phyloP scores from a whole-genome alignment of 192 early-diverging fungal genomes.

The Gryganskiella cystojenkinii region DNA sequence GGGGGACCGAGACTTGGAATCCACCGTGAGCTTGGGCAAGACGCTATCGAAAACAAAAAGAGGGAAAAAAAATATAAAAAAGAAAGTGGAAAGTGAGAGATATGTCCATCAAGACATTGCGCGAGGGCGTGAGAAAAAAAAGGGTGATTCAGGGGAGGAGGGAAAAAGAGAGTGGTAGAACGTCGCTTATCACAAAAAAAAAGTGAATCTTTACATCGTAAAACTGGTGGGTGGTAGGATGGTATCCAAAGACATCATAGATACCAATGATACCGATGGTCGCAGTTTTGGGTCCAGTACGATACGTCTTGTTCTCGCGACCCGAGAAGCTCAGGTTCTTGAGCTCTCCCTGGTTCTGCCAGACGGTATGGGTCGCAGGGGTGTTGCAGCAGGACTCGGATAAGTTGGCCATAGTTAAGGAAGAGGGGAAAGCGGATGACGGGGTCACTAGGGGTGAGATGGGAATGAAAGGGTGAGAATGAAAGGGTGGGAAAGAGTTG shows the following conservation, averaged over 20 bases:
- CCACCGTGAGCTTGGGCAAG: constrained; percentile 58
- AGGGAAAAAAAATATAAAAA: constrained; percentile 4
- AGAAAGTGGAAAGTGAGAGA: neutral
- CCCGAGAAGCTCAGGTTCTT: constrained; percentile 51
- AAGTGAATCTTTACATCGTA: neutral
- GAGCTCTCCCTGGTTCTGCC: constrained; percentile 53
- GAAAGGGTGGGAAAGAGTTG: no score
- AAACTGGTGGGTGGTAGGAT: constrained; percentile 15
- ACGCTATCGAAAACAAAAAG: constrained; percentile 64
- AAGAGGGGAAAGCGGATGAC: no score
- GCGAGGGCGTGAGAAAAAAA: no score
- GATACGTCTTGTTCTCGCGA: constrained; percentile 35
- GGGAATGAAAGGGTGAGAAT: no score
- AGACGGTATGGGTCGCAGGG: constrained; percentile 57
- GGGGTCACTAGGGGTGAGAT: no score
- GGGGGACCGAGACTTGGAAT: constrained; percentile 71
- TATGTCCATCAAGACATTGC: no score
- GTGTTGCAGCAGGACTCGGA: constrained; percentile 61
- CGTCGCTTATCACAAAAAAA: no score
- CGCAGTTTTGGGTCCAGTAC: constrained; percentile 26
- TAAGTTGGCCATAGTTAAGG: neutral
- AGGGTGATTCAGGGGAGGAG: no score
- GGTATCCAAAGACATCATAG: constrained; percentile 73
- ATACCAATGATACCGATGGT: constrained; percentile 64
- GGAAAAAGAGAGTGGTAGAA: no score